Base-by-base conservation (phyloP, 2,329 filamentous ascomycete genomes). In the Aspergillus fructus region DNA sequence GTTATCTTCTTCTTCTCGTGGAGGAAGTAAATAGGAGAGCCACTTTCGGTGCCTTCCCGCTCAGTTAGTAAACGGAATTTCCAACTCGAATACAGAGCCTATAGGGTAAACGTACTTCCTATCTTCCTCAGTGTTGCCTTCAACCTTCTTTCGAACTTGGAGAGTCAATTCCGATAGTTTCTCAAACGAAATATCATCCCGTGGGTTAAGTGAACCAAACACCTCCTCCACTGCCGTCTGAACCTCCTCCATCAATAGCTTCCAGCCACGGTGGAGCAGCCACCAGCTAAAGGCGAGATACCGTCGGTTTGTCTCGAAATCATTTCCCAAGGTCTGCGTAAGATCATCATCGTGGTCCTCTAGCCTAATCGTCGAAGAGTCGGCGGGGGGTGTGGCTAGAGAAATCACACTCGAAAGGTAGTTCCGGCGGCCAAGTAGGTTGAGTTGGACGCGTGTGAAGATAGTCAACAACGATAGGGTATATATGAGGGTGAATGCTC, bases 251-350 rank as follows among this genome's bases (percentile, higher is more conserved):
- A 92, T 89, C 56, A 97, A 79, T 57, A 92, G 86, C 63, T 87
- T 85, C 87, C 92, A 97, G 43, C 94, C 94, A 63, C 86, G 86
- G 76, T 99, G 93, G 48, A 99, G 81, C 47, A 99, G 79, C 93
- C 93, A 99, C 94, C 94, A 99, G 76, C 91, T 96, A 73, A 97
- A 96, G 41, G 93, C 96, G 49, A 99, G 81, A 71, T 97, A 99
- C 69, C 90, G 90, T 66, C 93, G 84, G 75, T 99, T 99, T 34
- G 92, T 96, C 74, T 97, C 93, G 65, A 96, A 97, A 74, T 99
- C 94, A 73, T 90, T 93, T 45, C 92, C 92, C 70, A 96, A 92
- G 4, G 87, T 84, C 66, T 93, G 89, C 53, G 93, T 90, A 68
- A 89, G 89, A 71, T 94, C 91, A 71, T 97, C 93, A 71, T 96